A percentile compares a stretch with the other conserved stretches of the same genome.
Conservation (phyloP, 139 green algal species). For the Coelastrella sp. region DNA sequence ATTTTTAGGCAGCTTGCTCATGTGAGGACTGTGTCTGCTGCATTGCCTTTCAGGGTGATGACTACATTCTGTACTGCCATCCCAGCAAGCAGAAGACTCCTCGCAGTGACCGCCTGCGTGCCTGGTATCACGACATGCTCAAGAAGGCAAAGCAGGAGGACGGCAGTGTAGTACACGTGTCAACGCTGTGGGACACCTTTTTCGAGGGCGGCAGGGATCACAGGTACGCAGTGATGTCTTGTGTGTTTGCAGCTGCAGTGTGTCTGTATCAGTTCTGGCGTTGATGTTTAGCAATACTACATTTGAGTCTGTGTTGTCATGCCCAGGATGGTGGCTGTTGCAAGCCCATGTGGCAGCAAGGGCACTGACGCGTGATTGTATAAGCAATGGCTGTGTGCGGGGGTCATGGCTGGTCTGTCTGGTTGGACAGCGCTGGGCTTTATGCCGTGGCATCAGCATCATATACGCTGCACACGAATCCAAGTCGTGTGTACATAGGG, state of each 20-base stretch:
- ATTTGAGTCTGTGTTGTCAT: too few species aligned
- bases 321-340: too few species aligned
- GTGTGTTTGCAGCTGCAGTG: neutral
- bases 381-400: too few species aligned
- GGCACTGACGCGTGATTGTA: too few species aligned
- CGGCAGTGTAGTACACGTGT: constrained; percentile 84
- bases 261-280: too few species aligned
- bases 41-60: constrained; percentile 86
- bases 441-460: neutral
- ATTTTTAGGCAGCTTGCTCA: neutral
- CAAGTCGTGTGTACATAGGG: too few species aligned
- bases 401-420: too few species aligned
- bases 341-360: too few species aligned
- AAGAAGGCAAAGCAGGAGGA: constrained; percentile 66
- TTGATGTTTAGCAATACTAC: too few species aligned
- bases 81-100: constrained; percentile 96
- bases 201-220: constrained; percentile 91
- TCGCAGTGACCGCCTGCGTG: constrained; percentile 86
- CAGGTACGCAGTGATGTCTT: constrained; percentile 18
- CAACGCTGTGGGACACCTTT: constrained; percentile 96
- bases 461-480: neutral
- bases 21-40: neutral
- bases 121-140: constrained; percentile 97
- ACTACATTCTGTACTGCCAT: constrained; percentile 99
- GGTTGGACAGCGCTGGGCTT: too few species aligned